Percentiles rank a stretch among this genome's conserved stretches.
These are phyloP conservation scores for Xylaria longipes DNA, from an alignment of 495 filamentous ascomycete species.

Conservation along the genomic window DNA sequence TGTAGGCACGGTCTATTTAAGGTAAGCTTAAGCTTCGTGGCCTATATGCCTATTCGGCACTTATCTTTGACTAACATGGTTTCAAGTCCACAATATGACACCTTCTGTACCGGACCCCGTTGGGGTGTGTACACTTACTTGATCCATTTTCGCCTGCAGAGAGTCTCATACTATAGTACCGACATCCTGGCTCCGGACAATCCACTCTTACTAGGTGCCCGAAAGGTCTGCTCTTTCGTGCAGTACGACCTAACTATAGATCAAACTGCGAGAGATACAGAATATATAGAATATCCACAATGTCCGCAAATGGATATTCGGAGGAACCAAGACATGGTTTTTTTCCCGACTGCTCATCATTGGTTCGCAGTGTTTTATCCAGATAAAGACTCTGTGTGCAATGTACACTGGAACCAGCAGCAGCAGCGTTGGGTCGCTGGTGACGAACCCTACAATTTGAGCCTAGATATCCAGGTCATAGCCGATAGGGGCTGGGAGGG, in stretches of 20 bases:
- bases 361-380: neutral
- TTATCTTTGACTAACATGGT: neutral
- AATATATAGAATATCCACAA: too few species aligned
- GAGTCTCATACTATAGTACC: neutral
- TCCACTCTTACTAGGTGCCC: neutral
- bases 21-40: neutral
- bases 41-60: neutral
- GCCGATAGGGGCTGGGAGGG: neutral
- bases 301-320: too few species aligned
- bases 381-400: neutral
- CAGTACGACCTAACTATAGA: fast-evolving
- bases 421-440: too few species aligned
- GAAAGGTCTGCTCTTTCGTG: neutral
- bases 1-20: neutral
- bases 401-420: too few species aligned
- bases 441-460: neutral
- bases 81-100: neutral
- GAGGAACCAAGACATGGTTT: neutral
- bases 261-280: too few species aligned
- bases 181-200: neutral
- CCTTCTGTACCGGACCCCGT: neutral
- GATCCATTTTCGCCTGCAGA: neutral
- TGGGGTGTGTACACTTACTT: neutral
- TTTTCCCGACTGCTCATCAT: neutral
- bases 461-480: neutral